Evolutionary conservation across 768 basidiomycete species (phyloP).

Genomic region (Sporobolomyces pararoseus): DNA sequence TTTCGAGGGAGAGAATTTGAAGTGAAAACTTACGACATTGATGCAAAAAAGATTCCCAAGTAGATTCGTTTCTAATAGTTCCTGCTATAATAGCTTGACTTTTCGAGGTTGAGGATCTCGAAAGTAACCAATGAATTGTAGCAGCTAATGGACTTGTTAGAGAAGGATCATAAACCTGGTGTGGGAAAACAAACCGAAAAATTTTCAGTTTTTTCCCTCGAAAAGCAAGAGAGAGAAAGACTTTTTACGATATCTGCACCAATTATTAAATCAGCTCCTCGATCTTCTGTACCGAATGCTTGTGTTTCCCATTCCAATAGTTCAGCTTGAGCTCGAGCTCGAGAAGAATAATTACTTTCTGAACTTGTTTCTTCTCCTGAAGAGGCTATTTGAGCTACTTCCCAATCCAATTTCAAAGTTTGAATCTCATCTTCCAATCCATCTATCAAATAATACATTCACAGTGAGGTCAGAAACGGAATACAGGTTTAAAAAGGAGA

Average conservation of each 20-base stretch:
- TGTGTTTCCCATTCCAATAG: slow-evolving; percentile 11
- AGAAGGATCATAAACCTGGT: slow-evolving; percentile 37
- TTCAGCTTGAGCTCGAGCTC: too few relatives aligned
- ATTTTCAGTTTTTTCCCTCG: too few relatives aligned
- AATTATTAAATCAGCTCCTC: slow-evolving; percentile 14
- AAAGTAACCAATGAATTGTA: slow-evolving; percentile 14
- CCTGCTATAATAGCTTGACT: slow-evolving; percentile 34
- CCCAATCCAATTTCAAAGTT: slow-evolving; percentile 26
- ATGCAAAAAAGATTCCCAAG: slow-evolving; percentile 22
- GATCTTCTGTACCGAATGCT: not conserved
- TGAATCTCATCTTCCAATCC: not conserved
- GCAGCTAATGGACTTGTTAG: slow-evolving; percentile 12
- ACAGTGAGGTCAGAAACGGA: not conserved
- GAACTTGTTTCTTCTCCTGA: not conserved
- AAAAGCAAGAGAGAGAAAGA: too few relatives aligned
- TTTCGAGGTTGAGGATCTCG: not conserved
- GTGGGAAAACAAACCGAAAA: not conserved
- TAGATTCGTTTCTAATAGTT: slow-evolving; percentile 33
- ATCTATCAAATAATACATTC: slow-evolving; percentile 5
- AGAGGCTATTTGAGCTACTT: slow-evolving; percentile 7
- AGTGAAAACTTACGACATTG: slow-evolving; percentile 18
- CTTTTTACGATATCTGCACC: slow-evolving; percentile 36
- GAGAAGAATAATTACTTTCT: too few relatives aligned
- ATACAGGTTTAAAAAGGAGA: not conserved
- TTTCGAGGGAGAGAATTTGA: not conserved